Evolutionary conservation across 495 filamentous ascomycete species (phyloP).

Genomic region (Neurospora terricola): DNA sequence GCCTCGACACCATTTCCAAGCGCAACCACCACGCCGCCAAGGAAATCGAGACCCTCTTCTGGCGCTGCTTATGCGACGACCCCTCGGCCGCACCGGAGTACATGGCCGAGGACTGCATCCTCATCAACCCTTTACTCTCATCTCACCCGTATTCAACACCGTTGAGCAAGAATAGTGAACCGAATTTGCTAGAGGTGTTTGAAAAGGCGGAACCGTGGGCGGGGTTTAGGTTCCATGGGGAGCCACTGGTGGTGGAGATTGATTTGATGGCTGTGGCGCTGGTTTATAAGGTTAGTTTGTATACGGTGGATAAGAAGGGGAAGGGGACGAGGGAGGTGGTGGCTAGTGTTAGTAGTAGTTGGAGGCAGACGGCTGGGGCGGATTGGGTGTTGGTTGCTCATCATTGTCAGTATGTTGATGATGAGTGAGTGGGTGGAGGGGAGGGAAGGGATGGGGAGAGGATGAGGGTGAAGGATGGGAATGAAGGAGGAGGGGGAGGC

Average conservation of each 20-base stretch:
- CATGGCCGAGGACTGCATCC: conserved; percentile 27
- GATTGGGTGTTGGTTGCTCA: conserved; percentile 25
- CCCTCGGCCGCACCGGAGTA: conserved; percentile 21
- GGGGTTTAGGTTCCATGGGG: conserved; percentile 17
- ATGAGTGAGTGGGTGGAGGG: conserved; percentile 5
- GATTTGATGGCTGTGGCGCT: conserved; percentile 25
- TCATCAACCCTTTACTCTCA: conserved; percentile 25
- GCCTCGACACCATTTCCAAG: conserved; percentile 28
- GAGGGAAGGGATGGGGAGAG: conserved; percentile 4
- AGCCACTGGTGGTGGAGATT: conserved; percentile 25
- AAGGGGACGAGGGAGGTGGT: conserved; percentile 15
- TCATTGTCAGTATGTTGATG: conserved; percentile 20
- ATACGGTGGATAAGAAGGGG: conserved; percentile 8
- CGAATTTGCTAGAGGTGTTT: conserved; percentile 13
- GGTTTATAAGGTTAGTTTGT: conserved; percentile 24
- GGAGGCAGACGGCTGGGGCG: conserved; percentile 28
- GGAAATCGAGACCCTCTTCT: conserved; percentile 25
- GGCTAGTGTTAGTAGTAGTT: conserved; percentile 14
- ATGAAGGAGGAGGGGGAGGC: too few species aligned
- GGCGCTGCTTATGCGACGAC: conserved; percentile 27
- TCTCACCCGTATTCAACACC: conserved; percentile 6
- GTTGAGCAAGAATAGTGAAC: conserved; percentile 16
- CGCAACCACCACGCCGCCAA: conserved; percentile 27
- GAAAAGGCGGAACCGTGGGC: conserved; percentile 13
- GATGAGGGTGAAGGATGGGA: neutral